phyloP scores from a whole-genome alignment of 306 rosid species.

The Hippophae gyantsensis region DNA sequence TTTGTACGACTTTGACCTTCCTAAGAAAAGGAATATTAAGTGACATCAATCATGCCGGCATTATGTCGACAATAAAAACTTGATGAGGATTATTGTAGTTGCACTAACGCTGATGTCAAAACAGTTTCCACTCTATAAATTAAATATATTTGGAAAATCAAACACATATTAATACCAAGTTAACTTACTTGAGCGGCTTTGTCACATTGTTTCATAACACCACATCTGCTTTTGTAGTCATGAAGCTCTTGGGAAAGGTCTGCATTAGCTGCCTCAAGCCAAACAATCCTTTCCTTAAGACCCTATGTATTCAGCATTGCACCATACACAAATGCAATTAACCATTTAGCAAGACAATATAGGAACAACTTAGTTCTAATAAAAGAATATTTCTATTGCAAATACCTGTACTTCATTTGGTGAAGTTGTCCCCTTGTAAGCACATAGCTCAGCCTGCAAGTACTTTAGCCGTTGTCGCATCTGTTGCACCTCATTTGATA shows the following conservation, averaged over 20 bases:
- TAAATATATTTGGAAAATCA: too few species aligned
- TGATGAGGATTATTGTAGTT: neutral
- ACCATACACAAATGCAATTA: slow-evolving; percentile 12
- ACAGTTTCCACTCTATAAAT: neutral
- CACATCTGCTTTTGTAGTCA: slow-evolving; percentile 56
- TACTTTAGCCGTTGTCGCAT: slow-evolving; percentile 62
- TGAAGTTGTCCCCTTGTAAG: slow-evolving; percentile 47
- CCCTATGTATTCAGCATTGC: slow-evolving; percentile 30
- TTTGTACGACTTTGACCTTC: slow-evolving; percentile 29
- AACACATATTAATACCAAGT: neutral
- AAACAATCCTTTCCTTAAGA: slow-evolving; percentile 59
- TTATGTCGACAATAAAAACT: neutral
- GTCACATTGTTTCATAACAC: slow-evolving; percentile 37
- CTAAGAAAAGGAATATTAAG: slow-evolving; percentile 28
- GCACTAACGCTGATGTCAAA: too few species aligned
- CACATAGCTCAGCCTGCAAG: slow-evolving; percentile 70
- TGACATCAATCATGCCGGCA: slow-evolving; percentile 6
- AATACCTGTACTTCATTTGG: slow-evolving; percentile 60
- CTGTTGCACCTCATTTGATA: slow-evolving; percentile 76
- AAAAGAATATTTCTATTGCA: neutral
- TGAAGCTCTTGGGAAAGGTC: slow-evolving; percentile 61
- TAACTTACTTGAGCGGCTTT: slow-evolving; percentile 45
- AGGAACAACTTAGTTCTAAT: slow-evolving; percentile 1
- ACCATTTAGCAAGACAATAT: neutral
- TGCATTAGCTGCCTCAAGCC: slow-evolving; percentile 69